Evolutionary conservation across 768 basidiomycete species (phyloP).

Genomic region (Lentinula sp.): DNA sequence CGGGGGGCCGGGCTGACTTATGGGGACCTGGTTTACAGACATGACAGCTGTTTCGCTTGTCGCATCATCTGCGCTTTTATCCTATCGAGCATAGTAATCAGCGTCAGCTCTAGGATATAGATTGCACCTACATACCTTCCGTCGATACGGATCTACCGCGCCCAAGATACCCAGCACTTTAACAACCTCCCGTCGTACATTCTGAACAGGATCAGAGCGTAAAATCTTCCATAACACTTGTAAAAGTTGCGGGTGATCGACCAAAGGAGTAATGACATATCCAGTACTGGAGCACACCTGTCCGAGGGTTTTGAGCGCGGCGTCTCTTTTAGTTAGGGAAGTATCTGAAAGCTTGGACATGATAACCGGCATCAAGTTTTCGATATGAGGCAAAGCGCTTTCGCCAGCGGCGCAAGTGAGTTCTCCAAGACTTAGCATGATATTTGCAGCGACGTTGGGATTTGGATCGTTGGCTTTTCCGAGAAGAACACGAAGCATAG

Average conservation of each 20-base stretch:
- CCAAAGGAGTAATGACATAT: slow-evolving; percentile 85
- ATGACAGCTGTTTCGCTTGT: slow-evolving; percentile 53
- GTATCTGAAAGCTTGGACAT: slow-evolving; percentile 88
- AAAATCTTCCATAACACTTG: slow-evolving; percentile 80
- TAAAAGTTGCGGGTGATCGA: slow-evolving; percentile 90
- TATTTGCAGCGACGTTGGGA: slow-evolving; percentile 84
- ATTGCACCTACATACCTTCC: slow-evolving; percentile 60
- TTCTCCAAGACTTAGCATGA: slow-evolving; percentile 92
- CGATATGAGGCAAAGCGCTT: slow-evolving; percentile 77
- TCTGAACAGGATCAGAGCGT: slow-evolving; percentile 67
- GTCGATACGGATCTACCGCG: slow-evolving; percentile 91
- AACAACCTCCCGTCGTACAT: slow-evolving; percentile 82
- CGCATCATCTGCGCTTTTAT: slow-evolving; percentile 59
- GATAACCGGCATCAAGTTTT: slow-evolving; percentile 86
- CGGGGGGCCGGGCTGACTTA: slow-evolving; percentile 52
- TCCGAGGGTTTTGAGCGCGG: slow-evolving; percentile 89
- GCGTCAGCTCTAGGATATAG: neutral
- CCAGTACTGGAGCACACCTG: slow-evolving; percentile 95
- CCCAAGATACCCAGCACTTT: slow-evolving; percentile 95
- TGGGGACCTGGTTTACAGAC: slow-evolving; percentile 63
- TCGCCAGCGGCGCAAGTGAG: slow-evolving; percentile 91
- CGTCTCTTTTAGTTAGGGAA: slow-evolving; percentile 83
- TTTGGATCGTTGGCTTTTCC: slow-evolving; percentile 84
- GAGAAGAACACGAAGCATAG: slow-evolving; percentile 89
- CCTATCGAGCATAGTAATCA: slow-evolving; percentile 25